Percentiles rank a stretch among this genome's conserved stretches.
These are phyloP conservation scores for Hyphopichia homilentoma DNA, from an alignment of 805 yeast genomes.

Conservation along the genomic window DNA sequence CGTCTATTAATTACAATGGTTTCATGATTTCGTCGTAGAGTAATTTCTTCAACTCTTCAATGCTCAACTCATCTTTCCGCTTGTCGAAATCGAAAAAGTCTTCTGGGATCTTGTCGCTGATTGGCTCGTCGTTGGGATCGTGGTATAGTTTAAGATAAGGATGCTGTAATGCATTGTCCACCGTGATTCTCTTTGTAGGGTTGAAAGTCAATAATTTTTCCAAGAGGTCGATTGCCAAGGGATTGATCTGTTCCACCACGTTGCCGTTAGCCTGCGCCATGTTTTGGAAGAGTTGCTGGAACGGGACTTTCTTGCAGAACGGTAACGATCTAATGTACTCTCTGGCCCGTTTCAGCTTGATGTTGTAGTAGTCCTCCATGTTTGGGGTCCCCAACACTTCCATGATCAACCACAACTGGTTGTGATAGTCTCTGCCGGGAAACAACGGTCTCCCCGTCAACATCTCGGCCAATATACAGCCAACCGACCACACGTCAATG, in stretches of 20 bases:
- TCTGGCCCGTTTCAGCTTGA: constrained; percentile 78
- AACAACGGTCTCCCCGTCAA: constrained; percentile 81
- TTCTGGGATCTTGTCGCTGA: constrained; percentile 74
- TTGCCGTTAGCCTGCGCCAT: constrained; percentile 5
- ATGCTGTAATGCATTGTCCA: constrained; percentile 71
- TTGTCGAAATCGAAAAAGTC: constrained; percentile 89
- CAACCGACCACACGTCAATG: constrained; percentile 95
- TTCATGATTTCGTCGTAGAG: constrained; percentile 80
- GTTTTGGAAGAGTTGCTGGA: constrained; percentile 40
- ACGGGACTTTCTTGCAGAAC: constrained; percentile 57
- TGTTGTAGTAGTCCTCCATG: constrained; percentile 69
- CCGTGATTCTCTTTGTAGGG: constrained; percentile 69
- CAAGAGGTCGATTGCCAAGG: constrained; percentile 55
- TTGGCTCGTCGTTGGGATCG: constrained; percentile 92
- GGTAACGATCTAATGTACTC: constrained; percentile 85
- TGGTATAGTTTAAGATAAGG: constrained; percentile 90
- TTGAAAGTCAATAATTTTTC: constrained; percentile 65
- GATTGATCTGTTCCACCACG: constrained; percentile 21
- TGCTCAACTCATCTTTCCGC: constrained; percentile 70
- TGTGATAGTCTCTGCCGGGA: constrained; percentile 92
- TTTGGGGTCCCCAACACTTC: constrained; percentile 86
- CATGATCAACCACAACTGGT: constrained; percentile 81
- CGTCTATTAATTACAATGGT: constrained; percentile 32
- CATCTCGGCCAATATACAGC: constrained; percentile 92
- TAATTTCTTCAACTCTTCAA: constrained; percentile 73